Conservation (phyloP, 164 flowering plant genomes). For the Berberis thunbergii region DNA sequence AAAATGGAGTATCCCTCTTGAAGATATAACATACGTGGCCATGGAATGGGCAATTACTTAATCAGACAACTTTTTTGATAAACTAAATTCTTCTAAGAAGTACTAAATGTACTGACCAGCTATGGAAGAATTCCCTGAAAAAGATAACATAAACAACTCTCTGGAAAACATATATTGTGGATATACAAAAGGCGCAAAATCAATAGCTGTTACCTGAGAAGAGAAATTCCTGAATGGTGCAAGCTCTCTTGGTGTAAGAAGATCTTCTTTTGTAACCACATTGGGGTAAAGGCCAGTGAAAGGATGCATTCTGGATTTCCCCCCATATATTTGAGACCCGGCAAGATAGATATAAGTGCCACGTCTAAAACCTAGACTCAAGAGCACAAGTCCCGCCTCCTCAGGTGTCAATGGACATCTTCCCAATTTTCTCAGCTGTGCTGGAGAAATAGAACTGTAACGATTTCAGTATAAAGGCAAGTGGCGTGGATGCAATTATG, state of each 20-base stretch:
- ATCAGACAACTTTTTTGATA: no score
- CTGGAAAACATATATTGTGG: no score
- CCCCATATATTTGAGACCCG: constrained; percentile 84
- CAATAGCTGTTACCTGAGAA: constrained; percentile 63
- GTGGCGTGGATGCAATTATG: no score
- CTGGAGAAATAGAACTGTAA: constrained; percentile 57
- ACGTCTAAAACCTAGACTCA: constrained; percentile 61
- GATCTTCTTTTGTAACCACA: constrained; percentile 79
- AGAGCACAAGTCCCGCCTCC: constrained; percentile 89
- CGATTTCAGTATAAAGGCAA: background rate
- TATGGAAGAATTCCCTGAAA: no score
- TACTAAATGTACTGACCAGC: no score
- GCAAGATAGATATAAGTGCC: constrained; percentile 77
- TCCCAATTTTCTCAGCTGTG: constrained; percentile 56
- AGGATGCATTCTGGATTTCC: constrained; percentile 57
- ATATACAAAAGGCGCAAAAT: background rate
- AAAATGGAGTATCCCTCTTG: no score
- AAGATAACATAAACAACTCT: no score
- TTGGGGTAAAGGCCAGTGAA: constrained; percentile 72
- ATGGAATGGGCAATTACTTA: no score
- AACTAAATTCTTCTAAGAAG: no score
- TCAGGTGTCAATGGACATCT: constrained; percentile 96
- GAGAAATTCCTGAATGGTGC: constrained; percentile 83
- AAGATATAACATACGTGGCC: no score
- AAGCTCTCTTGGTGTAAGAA: constrained; percentile 77